Base-by-base conservation (phyloP, 2,329 filamentous ascomycete species). In the Calonectria henricotiae region DNA sequence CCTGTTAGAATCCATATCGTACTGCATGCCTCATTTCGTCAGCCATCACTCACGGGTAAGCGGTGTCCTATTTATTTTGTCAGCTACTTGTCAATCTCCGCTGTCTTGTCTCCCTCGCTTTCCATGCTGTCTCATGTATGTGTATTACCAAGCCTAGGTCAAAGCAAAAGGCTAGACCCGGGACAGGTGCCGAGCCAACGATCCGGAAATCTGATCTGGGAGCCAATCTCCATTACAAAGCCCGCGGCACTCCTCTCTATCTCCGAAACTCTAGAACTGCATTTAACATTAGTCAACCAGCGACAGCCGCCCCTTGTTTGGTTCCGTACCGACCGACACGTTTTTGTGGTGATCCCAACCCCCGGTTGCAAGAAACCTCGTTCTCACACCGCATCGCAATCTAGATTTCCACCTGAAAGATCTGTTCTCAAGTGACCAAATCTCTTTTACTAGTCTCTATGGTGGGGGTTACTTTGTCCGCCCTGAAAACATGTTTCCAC, bases 211-310 rank as follows among this genome's bases (percentile, higher is more conserved):
- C 49, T 55, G 20, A 55, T 55, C 32, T 37, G 3, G 35, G 51
- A 55, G 51, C 27, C 51, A 55, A 55, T 55, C 51, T 55, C 51
- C 20, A 55, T 55, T 20, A 39, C 51, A 55, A 55, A 55, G 51
- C 51, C 17, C 15, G 35, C 23, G 8, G 51, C 13, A 39, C 51
- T 4, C n/a, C 15, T 9, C 7, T n/a, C 32, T 3, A 55, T 15
- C 35, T 37, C 51, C 51, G 51, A 20, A 55, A 23, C 11, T 9
- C 23, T 58, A 20, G 20, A 20, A 20, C 20, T 39, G 13, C 8
- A 37, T 20, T 20, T 20, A 20, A 20, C 20, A 20, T 58, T 58
- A 17, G 32, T 39, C 51, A 39, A 58, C 32, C n/a, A 58, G 51
- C 51, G 51, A 58, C 37, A 58, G 35, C 51, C 51, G 49, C 49